Evolutionary conservation across 1,284 basidiomycete genomes (phyloP).

Genomic region (Sporisorium sorghi): DNA sequence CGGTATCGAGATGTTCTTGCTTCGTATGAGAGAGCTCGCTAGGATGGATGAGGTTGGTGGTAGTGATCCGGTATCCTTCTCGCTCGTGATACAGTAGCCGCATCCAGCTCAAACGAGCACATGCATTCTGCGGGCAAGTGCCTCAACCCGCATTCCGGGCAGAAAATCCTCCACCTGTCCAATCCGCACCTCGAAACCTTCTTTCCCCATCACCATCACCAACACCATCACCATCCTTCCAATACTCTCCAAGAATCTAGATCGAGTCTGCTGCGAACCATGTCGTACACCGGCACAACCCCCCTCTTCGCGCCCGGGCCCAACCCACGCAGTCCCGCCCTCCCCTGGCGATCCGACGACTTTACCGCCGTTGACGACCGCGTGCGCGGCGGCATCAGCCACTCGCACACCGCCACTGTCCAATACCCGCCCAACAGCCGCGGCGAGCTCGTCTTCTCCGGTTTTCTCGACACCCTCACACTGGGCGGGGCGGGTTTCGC

Average conservation of each 20-base stretch:
- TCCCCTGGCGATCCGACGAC: slow-evolving; percentile 45
- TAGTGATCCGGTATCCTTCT: too few relatives aligned
- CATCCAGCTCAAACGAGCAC: too few relatives aligned
- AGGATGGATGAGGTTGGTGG: too few relatives aligned
- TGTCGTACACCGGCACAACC: slow-evolving; percentile 41
- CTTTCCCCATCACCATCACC: not conserved
- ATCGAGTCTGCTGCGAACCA: not conserved
- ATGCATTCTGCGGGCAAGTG: too few relatives aligned
- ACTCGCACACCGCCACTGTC: slow-evolving; percentile 68
- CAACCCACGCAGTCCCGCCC: slow-evolving; percentile 34
- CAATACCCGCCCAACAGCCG: slow-evolving; percentile 39
- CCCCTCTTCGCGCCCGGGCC: slow-evolving; percentile 44
- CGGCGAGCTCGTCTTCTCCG: slow-evolving; percentile 55
- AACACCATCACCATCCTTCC: not conserved
- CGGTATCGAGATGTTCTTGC: too few relatives aligned
- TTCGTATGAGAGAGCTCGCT: too few relatives aligned
- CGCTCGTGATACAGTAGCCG: too few relatives aligned
- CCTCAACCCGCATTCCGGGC: too few relatives aligned
- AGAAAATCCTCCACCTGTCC: too few relatives aligned
- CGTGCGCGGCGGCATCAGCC: slow-evolving; percentile 71
- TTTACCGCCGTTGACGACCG: slow-evolving; percentile 71
- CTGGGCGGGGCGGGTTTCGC: slow-evolving; percentile 73
- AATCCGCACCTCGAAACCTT: too few relatives aligned
- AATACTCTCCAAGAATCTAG: not conserved
- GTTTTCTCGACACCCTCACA: slow-evolving; percentile 70